Percentiles rank a stretch among this genome's conserved stretches.
phyloP scores from a whole-genome alignment of 495 filamentous ascomycete species.

The Penicillium waksmanii region DNA sequence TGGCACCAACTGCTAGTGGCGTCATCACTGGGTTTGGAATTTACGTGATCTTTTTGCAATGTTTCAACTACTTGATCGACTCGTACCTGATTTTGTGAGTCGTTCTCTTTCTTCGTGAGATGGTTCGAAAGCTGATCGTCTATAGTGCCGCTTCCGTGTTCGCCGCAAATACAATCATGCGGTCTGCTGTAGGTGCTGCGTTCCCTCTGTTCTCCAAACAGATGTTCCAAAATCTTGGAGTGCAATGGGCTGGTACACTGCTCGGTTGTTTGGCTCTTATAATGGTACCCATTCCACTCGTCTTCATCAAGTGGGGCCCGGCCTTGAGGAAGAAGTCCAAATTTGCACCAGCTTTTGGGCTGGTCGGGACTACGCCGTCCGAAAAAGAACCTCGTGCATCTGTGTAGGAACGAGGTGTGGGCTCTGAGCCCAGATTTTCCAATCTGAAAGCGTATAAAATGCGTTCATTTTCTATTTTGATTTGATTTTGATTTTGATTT shows the following conservation, averaged over 20 bases:
- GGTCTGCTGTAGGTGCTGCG: conserved; percentile 73
- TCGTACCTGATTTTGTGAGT: conserved; percentile 69
- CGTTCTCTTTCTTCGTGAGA: background rate
- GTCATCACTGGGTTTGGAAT: conserved; percentile 39
- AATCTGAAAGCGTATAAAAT: no score
- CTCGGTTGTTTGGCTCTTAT: conserved; percentile 71
- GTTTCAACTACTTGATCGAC: conserved; percentile 47
- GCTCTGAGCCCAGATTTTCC: no score
- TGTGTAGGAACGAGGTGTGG: conserved; percentile 9
- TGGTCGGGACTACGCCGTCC: no score
- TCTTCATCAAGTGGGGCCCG: conserved; percentile 41
- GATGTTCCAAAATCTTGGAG: conserved; percentile 77
- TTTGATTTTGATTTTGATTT: no score
- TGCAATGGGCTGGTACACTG: conserved; percentile 78
- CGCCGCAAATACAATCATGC: conserved; percentile 85
- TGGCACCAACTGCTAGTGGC: conserved; percentile 43
- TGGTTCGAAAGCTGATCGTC: no score
- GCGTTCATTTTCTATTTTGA: no score
- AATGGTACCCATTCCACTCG: conserved; percentile 72
- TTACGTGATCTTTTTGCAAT: conserved; percentile 43
- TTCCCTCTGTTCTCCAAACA: conserved; percentile 83
- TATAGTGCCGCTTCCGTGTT: conserved; percentile 83
- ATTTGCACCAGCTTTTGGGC: conserved; percentile 33
- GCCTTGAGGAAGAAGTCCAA: conserved; percentile 38
- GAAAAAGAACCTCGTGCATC: conserved; percentile 14